Evolutionary conservation across 2,329 filamentous ascomycete species (phyloP).

Genomic region (Colletotrichum truncatum): DNA sequence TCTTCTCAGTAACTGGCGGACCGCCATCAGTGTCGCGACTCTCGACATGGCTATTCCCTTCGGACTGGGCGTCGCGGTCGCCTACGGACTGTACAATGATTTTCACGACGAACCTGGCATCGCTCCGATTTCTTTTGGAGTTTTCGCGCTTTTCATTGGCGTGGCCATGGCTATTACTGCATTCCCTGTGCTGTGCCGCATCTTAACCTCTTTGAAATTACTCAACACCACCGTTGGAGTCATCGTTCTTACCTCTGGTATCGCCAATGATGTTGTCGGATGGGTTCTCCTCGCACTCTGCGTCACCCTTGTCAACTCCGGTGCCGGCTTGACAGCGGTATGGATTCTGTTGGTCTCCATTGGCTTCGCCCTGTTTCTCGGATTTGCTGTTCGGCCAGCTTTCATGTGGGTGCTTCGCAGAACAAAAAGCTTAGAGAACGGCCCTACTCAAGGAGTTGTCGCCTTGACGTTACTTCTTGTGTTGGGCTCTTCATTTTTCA

Average conservation of each 20-base stretch:
- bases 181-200: slow-evolving; percentile 91
- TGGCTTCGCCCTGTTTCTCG: slow-evolving; percentile 83
- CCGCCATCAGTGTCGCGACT: slow-evolving; percentile 80
- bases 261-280: slow-evolving; percentile 82
- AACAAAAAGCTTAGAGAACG: slow-evolving; percentile 83
- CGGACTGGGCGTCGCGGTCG: slow-evolving; percentile 80
- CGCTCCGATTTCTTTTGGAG: slow-evolving; percentile 56
- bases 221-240: slow-evolving; percentile 85
- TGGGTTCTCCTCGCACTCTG: slow-evolving; percentile 95
- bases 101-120: slow-evolving; percentile 62
- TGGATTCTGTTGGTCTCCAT: slow-evolving; percentile 82
- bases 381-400: slow-evolving; percentile 75
- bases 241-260: slow-evolving; percentile 88
- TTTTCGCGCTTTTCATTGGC: slow-evolving; percentile 80
- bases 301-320: slow-evolving; percentile 90
- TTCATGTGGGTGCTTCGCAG: slow-evolving; percentile 80
- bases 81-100: slow-evolving; percentile 81
- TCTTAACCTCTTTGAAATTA: slow-evolving; percentile 89
- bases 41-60: slow-evolving; percentile 87
- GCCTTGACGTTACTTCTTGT: slow-evolving; percentile 83
- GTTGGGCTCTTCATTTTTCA: slow-evolving; percentile 85
- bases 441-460: slow-evolving; percentile 86
- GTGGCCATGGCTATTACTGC: slow-evolving; percentile 91
- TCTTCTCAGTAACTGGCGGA: slow-evolving; percentile 80
- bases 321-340: slow-evolving; percentile 81